Evolutionary conservation across 2,329 filamentous ascomycete genomes (phyloP), one percentile per base, ranked within the genome.

Genomic region (Arthrobotrys iridis): DNA sequence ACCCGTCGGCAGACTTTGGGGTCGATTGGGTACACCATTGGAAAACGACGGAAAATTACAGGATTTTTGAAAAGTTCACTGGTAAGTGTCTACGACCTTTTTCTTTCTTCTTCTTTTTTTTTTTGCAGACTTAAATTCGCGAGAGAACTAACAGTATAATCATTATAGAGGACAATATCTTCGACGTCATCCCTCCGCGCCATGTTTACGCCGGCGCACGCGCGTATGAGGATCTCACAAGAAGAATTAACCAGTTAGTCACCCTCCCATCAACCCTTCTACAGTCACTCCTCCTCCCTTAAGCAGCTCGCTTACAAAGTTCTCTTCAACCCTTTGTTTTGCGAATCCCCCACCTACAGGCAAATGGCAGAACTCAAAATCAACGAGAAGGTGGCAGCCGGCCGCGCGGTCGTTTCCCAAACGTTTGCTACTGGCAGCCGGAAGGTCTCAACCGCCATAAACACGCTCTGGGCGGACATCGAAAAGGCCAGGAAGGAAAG

Each of bases 331-430:
- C 24, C 11, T 28, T 20, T 22, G 26, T 37, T 22, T 37, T 60
- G 37, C 50, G 40, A 77, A 18, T 77, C 63, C 26, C 13, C 60
- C 81, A 80, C 78, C 28, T 37, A 35, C 37, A 80, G 79, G 50
- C 95, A 98, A 83, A 92, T 99, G 57, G 91, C 94, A 78, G 94
- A 98, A 76, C 86, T 98, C 55, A 93, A 98, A 81, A 86, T 98
- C 1, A 95, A 99, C 81, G 95, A 98, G 81, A 88, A 92, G 6
- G 89, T 98, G 71, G 90, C 91, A 0, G 90, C 92, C 74, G 91
- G 93, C 6, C 88, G 89, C 64, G 95, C 98, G 81, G 91, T 90
- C 0, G 85, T 98, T 1, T 93, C 92, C n/a, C 90, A 93, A 74
- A 93, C 96, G 79, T 82, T 97, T n/a, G 91, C 92, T 2, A 92